Base-by-base conservation (phyloP, 805 yeast species). In the Candida piceae region DNA sequence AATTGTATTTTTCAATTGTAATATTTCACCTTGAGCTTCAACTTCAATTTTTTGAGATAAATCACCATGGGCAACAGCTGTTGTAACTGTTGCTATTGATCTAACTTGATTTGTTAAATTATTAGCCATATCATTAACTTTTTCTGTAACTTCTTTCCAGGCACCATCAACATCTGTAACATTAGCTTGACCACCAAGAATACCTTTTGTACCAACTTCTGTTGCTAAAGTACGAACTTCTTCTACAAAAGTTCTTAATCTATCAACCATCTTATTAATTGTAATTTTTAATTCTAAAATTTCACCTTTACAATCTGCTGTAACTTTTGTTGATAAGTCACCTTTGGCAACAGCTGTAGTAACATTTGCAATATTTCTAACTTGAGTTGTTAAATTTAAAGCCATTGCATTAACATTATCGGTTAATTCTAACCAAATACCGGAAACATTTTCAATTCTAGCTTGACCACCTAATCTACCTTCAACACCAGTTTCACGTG, bases 371-470 rank as follows among this genome's bases (percentile, higher is more conserved):
- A 84, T 84, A 55, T 84, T 83, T 63, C 95, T 74, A 43, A 86
- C 95, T 60, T 85, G 95, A 28, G 87, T 85, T 1, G 95, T 85
- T 52, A 85, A 70, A 58, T 86, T 86, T 31, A 81, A 67, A 16
- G 95, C 95, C 95, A 85, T 85, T 29, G 94, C 90, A 56, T 85
- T 86, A 39, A 85, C 85, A 50, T 85, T 85, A 58, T 85, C 95
- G 2, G 94, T 80, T 30, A 86, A 69, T 53, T 83, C 89, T 52
- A 80, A 78, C 95, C 95, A 85, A 39, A 84, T 84, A 38, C 95
- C 95, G 47, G 81, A 84, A 19, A 84, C 89, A 41, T 79, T 81
- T 40, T 76, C 79, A 38, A 82, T 80, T 42, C 78, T 72, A 1
- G 95, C 94, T 58, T 85, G 95, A 7, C 95, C 95, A 36, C 95